Evolutionary conservation across 495 filamentous ascomycete genomes (phyloP).

Genomic region (Oidiodendron maius): DNA sequence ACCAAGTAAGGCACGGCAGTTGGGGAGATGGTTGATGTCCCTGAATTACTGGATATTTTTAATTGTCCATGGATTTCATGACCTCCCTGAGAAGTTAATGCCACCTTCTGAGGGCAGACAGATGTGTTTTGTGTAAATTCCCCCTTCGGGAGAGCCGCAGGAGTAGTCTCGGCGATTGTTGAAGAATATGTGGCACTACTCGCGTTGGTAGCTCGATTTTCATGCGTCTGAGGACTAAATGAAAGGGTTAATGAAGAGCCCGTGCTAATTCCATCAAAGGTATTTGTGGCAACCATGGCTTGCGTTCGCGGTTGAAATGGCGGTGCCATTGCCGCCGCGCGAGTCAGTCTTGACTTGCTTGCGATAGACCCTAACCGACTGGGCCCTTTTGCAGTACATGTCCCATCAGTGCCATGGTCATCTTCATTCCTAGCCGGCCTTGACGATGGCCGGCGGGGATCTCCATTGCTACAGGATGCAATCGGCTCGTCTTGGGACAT

Average conservation of each 20-base stretch:
- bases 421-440: neutral
- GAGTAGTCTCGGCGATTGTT: neutral
- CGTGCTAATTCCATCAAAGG: neutral
- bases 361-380: neutral
- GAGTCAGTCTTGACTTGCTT: conserved; percentile 15
- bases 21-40: neutral
- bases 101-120: neutral
- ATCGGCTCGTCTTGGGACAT: neutral
- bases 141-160: conserved; percentile 2
- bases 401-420: neutral
- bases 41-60: neutral
- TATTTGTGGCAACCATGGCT: neutral
- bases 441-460: neutral
- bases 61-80: conserved; percentile 9
- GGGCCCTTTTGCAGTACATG: neutral
- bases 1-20: conserved; percentile 19
- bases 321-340: conserved; percentile 22
- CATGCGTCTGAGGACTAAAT: neutral
- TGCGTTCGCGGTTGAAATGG: conserved; percentile 23
- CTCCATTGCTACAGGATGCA: neutral
- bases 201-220: conserved; percentile 3
- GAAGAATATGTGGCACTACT: neutral
- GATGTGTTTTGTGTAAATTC: conserved; percentile 11
- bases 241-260: neutral
- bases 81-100: conserved; percentile 1